Base-by-base conservation (phyloP, 2,329 filamentous ascomycete species). In the Ophioceras dolichostomum region DNA sequence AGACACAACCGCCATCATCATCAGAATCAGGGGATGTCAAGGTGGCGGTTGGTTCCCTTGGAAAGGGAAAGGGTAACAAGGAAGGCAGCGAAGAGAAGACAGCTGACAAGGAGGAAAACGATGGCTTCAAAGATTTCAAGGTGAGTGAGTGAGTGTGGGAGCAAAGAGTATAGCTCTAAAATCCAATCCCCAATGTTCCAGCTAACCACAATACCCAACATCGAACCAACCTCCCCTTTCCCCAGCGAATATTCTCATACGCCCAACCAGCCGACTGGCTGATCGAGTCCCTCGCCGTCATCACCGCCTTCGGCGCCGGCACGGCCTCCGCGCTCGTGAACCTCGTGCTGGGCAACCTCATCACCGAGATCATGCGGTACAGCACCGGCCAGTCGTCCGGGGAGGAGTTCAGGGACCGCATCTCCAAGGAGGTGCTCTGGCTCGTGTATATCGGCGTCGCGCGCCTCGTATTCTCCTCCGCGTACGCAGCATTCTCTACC, bases 361-460 rank as follows among this genome's bases (percentile, higher is more conserved):
- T 61, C 39, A 60, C 56, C 8, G 44, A 49, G 24, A 27, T 37
- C 14, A 30, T 16, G n/a, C 20, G 21, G 13, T 37, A 31, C 14
- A 53, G 61, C 33, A 54, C 51, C 8, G 36, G 36, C n/a, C 29
- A 16, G 6, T 27, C 36, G 9, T 18, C 36, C 3, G 17, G 27
- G 5, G 28, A 31, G 13, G 19, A 32, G 21, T 38, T 38, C 36
- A 14, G 29, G 9, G 20, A 29, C 17, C 19, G 14, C 4, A n/a
- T 27, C 20, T 26, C 29, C 3, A 4, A 27, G 8, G 17, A 33
- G 14, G 10, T 21, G 5, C 53, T 77, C 5, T 76, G 68, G 48
- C 74, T 76, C 45, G 58, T 76, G 19, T 76, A 75, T 42, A 57
- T 77, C 10, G 74, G 73, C 45, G 56, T 75, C 36, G 71, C 53